Base-by-base conservation (phyloP, 192 early-diverging fungal species). In the Coemansia sp. region DNA sequence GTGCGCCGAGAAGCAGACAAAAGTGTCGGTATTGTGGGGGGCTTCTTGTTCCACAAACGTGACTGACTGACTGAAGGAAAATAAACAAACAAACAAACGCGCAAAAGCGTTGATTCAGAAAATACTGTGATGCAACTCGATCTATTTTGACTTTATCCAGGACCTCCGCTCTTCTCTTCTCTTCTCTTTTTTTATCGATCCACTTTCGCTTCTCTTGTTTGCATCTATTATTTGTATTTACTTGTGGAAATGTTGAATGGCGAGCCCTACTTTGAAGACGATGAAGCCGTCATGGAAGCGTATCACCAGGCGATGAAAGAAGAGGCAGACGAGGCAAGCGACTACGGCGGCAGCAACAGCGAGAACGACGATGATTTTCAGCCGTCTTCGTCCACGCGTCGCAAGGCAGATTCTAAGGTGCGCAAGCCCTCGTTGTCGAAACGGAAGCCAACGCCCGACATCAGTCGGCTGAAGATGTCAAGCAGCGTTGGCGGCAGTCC, bases 211-310 rank as follows among this genome's bases (percentile, higher is more conserved):
- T 48, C 7, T 63, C 63, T 48, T 49, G 18, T 52, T 54, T 43
- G 44, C 56, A 19, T 68, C 49, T 49, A 42, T 32, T 15, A 10
- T 10, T 54, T 2, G 23, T 9, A 7, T 13, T 11, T 21, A 23
- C 16, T 67, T 6, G 5, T n/a, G 4, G 21, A 21, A 64, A 82
- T 82, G 79, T 82, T 74, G 79, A 45, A 76, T 26, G 79, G 77
- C 71, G 74, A 82, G 23, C 38, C 71, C 5, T 76, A 71, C 41
- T 82, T 65, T 57, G 79, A 82, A 16, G 79, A 82, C 68, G 79
- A 82, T 65, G 79, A 82, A 40, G 59, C 79, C 1, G 79, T 71
- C 12, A 82, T 82, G 79, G 79, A 67, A 19, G 79, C 79, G 21
- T 82, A 82, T 58, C 50, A 60, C 6, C 74, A 64, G 15, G 71